A percentile compares a stretch with the other conserved stretches of the same genome.
Conservation (phyloP, 2,329 filamentous ascomycete species). For the Diplodia seriata region DNA sequence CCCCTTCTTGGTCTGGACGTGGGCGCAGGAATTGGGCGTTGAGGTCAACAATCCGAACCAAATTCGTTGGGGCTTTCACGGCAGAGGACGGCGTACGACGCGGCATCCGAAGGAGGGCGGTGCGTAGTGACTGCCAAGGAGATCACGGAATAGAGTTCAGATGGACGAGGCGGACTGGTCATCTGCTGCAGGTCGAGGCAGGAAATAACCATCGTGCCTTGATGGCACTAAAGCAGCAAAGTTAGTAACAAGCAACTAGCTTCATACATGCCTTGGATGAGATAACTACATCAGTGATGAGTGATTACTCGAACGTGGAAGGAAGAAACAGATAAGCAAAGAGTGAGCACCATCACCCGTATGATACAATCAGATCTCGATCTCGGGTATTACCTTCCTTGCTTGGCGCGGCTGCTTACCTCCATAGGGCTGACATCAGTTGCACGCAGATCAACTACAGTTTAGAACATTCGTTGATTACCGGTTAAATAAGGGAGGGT, state of each 20-base stretch:
- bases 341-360: not conserved
- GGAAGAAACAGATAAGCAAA: not conserved
- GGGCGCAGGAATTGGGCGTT: constrained; percentile 75
- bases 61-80: constrained; percentile 66
- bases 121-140: not conserved
- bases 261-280: too few relatives aligned
- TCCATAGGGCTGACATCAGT: not conserved
- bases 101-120: not conserved
- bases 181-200: not conserved
- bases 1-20: constrained; percentile 76
- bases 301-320: not conserved
- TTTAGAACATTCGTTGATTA: not conserved
- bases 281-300: too few relatives aligned
- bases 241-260: too few relatives aligned
- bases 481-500: not conserved
- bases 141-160: not conserved
- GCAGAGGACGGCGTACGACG: constrained; percentile 50
- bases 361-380: not conserved
- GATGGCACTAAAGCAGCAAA: too few relatives aligned
- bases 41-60: constrained; percentile 76
- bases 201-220: not conserved
- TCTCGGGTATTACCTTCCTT: not conserved
- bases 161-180: not conserved
- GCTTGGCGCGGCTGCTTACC: not conserved
- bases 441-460: not conserved